Base-by-base conservation (phyloP, 208 protist species). In the Tetramitus jugosus region DNA sequence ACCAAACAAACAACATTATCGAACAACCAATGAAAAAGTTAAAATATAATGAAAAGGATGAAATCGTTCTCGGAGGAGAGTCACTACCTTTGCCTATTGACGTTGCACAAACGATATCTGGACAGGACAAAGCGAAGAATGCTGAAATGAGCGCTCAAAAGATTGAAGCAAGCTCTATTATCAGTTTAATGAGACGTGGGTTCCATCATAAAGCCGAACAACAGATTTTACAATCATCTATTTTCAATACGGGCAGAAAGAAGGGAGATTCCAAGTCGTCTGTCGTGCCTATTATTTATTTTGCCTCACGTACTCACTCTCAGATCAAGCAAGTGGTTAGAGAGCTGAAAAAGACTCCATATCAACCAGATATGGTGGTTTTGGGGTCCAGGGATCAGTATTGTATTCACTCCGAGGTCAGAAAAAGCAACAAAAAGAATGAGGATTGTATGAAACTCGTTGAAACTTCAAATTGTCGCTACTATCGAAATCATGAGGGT, bases 311-410 rank as follows among this genome's bases (percentile, higher is more conserved):
- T 35, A 80, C 78, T 29, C 78, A 80, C 37, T 49, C 46, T 13
- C 78, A 80, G 65, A 42, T 80, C 31, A 80, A 76, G 42, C 78
- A 80, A 14, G 29, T 80, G 4, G 52, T 74, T 3, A 46, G 33
- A 65, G 78, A 80, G 35, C 37, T 80, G 4, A 39, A 61, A 33
- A 61, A 71, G 37, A 80, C 78, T 49, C 2, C 39, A 43, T 77
- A 77, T 31, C 35, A 17, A 46, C 78, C 78, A 8, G 14, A 46
- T 31, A 80, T 80, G 60, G 7, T 6, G 20, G 61, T 80, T 61
- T 76, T 80, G 49, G 56, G n/a, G 14, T 52, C 26, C 7, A 71
- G 39, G 26, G 4, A 71, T 14, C 56, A 80, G 45, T 56, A 77
- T 40, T 80, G 78, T 46, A 56, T 80, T 7, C 40, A 80, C 76